Evolutionary conservation across 2,329 filamentous ascomycete species (phyloP).

Genomic region (Leptographium radiaticola): DNA sequence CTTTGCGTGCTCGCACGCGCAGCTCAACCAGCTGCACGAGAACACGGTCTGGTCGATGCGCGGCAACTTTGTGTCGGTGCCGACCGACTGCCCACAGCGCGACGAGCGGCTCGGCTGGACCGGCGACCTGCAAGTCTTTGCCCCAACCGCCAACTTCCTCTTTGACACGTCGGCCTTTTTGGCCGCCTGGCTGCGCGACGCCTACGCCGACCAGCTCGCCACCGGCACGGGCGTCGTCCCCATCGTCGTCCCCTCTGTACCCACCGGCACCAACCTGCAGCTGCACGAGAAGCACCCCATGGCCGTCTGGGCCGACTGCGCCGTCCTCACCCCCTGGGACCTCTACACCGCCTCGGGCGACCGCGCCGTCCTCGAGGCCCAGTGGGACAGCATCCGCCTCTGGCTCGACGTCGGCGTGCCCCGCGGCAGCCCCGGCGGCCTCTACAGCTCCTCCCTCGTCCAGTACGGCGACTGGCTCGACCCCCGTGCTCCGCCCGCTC

Average conservation of each 20-base stretch:
- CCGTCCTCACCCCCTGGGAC: conserved; percentile 17
- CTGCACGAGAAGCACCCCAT: background rate
- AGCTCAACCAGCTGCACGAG: conserved; percentile 39
- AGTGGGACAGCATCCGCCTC: conserved; percentile 16
- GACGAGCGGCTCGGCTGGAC: conserved; percentile 44
- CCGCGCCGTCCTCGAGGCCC: conserved; percentile 14
- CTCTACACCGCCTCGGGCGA: conserved; percentile 18
- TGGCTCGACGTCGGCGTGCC: conserved; percentile 18
- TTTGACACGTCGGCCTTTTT: conserved; percentile 40
- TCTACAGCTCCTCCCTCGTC: conserved; percentile 14
- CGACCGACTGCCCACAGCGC: conserved; percentile 44
- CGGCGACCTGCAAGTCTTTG: conserved; percentile 36
- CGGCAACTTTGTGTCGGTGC: conserved; percentile 44
- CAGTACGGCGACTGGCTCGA: conserved; percentile 27
- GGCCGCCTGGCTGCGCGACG: conserved; percentile 35
- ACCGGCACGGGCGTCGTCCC: conserved; percentile 19
- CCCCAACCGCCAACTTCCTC: conserved; percentile 36
- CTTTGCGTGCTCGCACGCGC: conserved; percentile 37
- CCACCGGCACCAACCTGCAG: conserved; percentile 5
- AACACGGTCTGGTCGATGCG: conserved; percentile 45
- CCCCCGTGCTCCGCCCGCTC: conserved; percentile 20
- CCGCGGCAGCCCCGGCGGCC: conserved; percentile 10
- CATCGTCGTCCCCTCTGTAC: conserved; percentile 14
- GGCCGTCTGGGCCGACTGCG: conserved; percentile 17
- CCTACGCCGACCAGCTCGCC: conserved; percentile 21